phyloP scores from a whole-genome alignment of 495 filamentous ascomycete genomes.

The Penicillium macrosclerotiorum region DNA sequence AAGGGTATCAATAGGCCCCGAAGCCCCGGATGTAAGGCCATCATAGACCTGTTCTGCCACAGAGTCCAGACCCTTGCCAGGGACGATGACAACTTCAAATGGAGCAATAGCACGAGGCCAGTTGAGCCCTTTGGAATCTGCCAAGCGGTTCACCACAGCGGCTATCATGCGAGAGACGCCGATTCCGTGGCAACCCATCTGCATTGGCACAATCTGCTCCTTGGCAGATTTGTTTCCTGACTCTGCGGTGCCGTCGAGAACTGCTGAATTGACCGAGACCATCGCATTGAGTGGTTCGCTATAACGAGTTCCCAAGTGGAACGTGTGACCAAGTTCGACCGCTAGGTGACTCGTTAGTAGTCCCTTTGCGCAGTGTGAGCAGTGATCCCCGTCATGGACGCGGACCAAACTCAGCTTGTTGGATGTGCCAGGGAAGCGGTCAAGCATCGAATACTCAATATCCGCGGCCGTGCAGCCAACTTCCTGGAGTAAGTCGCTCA shows the following conservation, averaged over 20 bases:
- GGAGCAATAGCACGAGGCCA: slow-evolving; percentile 89
- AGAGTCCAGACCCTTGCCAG: slow-evolving; percentile 45
- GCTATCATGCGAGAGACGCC: slow-evolving; percentile 89
- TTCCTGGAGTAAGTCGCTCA: slow-evolving; percentile 37
- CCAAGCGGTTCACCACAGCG: slow-evolving; percentile 72
- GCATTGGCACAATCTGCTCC: slow-evolving; percentile 53
- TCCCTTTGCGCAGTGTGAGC: slow-evolving; percentile 65
- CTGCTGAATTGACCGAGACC: slow-evolving; percentile 42
- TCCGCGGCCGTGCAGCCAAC: slow-evolving; percentile 28
- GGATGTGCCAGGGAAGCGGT: slow-evolving; percentile 39
- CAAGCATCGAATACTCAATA: slow-evolving; percentile 39
- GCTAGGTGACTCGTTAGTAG: slow-evolving; percentile 65
- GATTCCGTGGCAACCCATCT: slow-evolving; percentile 97
- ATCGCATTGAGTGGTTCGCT: slow-evolving; percentile 66
- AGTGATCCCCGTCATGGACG: slow-evolving; percentile 66
- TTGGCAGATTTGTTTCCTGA: slow-evolving; percentile 14
- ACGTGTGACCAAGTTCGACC: slow-evolving; percentile 92
- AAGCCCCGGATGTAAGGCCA: slow-evolving; percentile 30
- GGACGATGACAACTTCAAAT: slow-evolving; percentile 73
- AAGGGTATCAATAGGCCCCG: slow-evolving; percentile 53
- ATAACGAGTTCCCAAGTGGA: slow-evolving; percentile 89
- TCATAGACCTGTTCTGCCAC: slow-evolving; percentile 62
- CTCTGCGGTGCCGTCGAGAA: slow-evolving; percentile 16
- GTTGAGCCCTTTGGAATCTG: slow-evolving; percentile 73
- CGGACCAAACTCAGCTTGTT: slow-evolving; percentile 56